A percentile compares a stretch with the other conserved stretches of the same genome.
Conservation (phyloP, 2,329 filamentous ascomycete species). For the Fusarium papillatum region DNA sequence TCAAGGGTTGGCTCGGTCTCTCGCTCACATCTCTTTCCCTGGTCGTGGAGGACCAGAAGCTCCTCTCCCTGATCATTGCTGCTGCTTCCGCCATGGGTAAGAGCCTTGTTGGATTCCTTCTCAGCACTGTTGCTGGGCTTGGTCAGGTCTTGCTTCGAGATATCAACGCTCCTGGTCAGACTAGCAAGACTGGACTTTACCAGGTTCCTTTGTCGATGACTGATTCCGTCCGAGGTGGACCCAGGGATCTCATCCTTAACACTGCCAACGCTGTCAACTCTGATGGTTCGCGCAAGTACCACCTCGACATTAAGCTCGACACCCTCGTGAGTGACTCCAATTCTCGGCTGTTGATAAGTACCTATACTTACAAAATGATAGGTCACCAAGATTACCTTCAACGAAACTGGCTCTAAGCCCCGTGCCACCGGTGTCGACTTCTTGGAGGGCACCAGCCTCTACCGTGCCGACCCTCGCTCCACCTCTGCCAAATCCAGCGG, state of each 20-base stretch:
- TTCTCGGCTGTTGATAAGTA: neutral
- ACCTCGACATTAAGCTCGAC: constrained; percentile 44
- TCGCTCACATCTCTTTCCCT: constrained; percentile 36
- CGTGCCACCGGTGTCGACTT: constrained; percentile 51
- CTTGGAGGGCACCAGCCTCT: constrained; percentile 42
- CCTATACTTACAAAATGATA: neutral
- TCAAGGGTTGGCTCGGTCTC: constrained; percentile 52
- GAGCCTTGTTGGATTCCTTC: constrained; percentile 25
- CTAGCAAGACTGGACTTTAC: constrained; percentile 54
- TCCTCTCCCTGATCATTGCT: constrained; percentile 44
- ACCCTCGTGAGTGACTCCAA: constrained; percentile 29
- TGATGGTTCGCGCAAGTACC: constrained; percentile 44
- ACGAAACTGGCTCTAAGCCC: constrained; percentile 44
- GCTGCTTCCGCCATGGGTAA: constrained; percentile 45
- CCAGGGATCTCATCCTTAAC: constrained; percentile 67
- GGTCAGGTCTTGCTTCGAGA: constrained; percentile 44
- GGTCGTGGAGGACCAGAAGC: constrained; percentile 46
- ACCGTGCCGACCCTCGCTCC: constrained; percentile 42
- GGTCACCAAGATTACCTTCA: constrained; percentile 53
- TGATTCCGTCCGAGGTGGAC: constrained; percentile 64
- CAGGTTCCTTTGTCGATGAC: constrained; percentile 70
- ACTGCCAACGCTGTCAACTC: constrained; percentile 38
- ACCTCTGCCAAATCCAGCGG: constrained; percentile 16
- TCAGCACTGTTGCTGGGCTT: constrained; percentile 41
- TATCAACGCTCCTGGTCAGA: constrained; percentile 42